phyloP scores from a whole-genome alignment of 768 basidiomycete species.

The Phanerochaete sordida region DNA sequence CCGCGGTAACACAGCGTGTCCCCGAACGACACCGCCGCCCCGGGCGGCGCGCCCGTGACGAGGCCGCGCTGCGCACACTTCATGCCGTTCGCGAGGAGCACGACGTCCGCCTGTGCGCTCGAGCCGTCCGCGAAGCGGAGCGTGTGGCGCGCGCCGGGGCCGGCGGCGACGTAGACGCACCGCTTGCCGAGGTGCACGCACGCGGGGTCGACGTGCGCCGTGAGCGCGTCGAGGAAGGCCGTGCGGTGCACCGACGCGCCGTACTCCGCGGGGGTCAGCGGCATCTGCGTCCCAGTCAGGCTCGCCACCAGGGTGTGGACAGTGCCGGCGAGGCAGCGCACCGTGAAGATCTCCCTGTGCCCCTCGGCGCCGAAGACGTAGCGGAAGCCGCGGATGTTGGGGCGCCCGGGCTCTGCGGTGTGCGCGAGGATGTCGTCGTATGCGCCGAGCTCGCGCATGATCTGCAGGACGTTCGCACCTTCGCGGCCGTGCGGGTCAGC shows the following conservation, averaged over 20 bases:
- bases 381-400: neutral
- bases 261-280: neutral
- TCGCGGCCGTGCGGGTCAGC: neutral
- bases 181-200: conserved; percentile 9
- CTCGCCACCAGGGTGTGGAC: too few relatives aligned
- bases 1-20: conserved; percentile 9
- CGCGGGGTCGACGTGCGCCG: conserved; percentile 4
- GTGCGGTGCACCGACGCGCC: neutral
- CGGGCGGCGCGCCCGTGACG: neutral
- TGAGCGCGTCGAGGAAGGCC: conserved; percentile 7
- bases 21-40: conserved; percentile 1
- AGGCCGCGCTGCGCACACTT: conserved; percentile 3
- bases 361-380: conserved; percentile 4
- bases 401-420: neutral
- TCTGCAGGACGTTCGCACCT: conserved; percentile 5
- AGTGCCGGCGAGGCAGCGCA: neutral
- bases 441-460: conserved; percentile 4
- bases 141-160: conserved; percentile 21
- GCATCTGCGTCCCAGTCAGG: neutral
- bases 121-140: conserved; percentile 9
- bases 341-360: neutral
- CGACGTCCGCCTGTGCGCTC: conserved; percentile 4
- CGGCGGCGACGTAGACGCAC: neutral
- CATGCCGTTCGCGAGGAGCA: conserved; percentile 11
- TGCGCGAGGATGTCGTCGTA: conserved; percentile 4